Conservation (phyloP, 495 filamentous ascomycete genomes). For the Aspergillus ostianus region DNA sequence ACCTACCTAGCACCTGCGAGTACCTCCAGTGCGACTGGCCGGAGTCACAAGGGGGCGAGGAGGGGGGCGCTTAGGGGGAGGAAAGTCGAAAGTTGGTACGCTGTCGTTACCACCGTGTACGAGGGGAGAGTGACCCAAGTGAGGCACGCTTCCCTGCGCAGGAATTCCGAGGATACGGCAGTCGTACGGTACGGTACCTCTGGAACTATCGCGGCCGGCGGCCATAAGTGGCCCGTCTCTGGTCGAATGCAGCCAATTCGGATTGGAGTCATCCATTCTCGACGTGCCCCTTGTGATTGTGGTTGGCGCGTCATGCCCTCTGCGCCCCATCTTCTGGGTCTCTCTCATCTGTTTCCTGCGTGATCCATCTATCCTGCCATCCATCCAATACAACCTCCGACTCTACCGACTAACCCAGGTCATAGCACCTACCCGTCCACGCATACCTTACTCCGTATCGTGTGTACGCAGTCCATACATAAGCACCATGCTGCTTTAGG, state of each 20-base stretch:
- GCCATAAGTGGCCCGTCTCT: neutral
- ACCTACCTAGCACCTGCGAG: neutral
- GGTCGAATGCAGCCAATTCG: conserved; percentile 12
- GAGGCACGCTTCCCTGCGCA: too few species aligned
- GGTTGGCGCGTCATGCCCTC: conserved; percentile 7
- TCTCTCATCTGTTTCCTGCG: neutral
- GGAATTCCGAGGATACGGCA: too few species aligned
- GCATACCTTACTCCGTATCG: too few species aligned
- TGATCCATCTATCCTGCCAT: too few species aligned
- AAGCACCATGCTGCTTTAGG: conserved; percentile 14
- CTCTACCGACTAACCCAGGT: too few species aligned
- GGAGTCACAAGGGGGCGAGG: conserved; percentile 9
- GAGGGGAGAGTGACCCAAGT: too few species aligned
- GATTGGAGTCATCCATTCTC: conserved; percentile 14
- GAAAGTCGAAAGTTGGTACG: too few species aligned
- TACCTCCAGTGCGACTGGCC: conserved; percentile 1
- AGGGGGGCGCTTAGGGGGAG: conserved; percentile 1
- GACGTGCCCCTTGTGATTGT: neutral
- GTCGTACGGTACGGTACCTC: too few species aligned
- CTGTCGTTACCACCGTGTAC: too few species aligned
- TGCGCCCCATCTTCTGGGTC: conserved; percentile 13
- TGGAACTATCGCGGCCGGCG: too few species aligned
- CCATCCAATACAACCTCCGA: too few species aligned
- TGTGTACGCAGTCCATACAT: conserved; percentile 2
- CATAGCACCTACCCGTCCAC: neutral